Evolutionary conservation across 2,329 filamentous ascomycete species (phyloP).

Genomic region (Penicillium aurantiogriseum): DNA sequence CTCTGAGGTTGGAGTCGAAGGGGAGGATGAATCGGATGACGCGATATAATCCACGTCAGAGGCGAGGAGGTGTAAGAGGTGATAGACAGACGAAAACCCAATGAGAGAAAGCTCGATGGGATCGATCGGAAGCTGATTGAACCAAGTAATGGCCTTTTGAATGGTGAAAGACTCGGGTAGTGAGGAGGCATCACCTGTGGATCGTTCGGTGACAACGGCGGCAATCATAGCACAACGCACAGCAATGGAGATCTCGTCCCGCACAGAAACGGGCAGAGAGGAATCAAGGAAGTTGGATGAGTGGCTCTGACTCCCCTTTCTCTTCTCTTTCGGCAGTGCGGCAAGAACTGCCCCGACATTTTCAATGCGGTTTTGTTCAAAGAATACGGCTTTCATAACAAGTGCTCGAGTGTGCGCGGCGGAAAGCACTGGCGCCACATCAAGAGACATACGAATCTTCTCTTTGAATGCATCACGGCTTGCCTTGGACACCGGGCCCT

Average conservation of each 20-base stretch:
- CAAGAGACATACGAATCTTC: conserved; percentile 67
- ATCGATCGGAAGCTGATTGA: conserved; percentile 44
- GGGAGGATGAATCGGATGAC: conserved; percentile 34
- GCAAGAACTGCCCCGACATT: conserved; percentile 55
- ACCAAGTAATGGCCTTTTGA: conserved; percentile 43
- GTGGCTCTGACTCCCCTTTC: conserved; percentile 31
- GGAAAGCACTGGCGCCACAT: conserved; percentile 74
- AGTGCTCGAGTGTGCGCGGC: conserved; percentile 62
- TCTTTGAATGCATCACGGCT: conserved; percentile 46
- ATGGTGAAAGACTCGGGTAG: conserved; percentile 39
- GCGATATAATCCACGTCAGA: conserved; percentile 41
- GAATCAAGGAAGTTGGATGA: conserved; percentile 52
- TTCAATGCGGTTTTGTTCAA: conserved; percentile 51
- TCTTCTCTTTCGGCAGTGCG: conserved; percentile 48
- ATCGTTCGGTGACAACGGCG: conserved; percentile 47
- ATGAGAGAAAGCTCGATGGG: conserved; percentile 44
- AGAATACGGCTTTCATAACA: conserved; percentile 58
- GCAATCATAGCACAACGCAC: conserved; percentile 61
- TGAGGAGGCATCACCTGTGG: conserved; percentile 30
- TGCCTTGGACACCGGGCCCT: conserved; percentile 43
- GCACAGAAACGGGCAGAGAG: conserved; percentile 50
- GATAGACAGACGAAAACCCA: conserved; percentile 44
- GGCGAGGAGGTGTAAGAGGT: conserved; percentile 42
- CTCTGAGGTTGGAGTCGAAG: conserved; percentile 28
- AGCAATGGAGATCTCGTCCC: conserved; percentile 56